Evolutionary conservation across 306 rosid species (phyloP).

Genomic region (Cicer arietinum): DNA sequence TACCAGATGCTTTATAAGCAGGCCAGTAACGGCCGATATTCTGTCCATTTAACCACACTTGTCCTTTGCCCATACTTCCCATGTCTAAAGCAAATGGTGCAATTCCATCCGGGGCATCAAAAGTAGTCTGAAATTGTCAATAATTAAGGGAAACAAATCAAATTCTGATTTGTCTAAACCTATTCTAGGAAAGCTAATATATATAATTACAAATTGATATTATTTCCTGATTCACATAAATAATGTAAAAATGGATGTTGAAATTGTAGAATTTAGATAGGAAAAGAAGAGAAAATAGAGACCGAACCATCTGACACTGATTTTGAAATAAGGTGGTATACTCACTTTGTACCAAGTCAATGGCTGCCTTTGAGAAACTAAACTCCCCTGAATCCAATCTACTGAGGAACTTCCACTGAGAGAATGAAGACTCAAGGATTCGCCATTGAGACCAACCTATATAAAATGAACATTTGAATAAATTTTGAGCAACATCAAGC

Average conservation of each 20-base stretch:
- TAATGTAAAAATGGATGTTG: constrained; percentile 24
- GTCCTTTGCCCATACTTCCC: constrained; percentile 97
- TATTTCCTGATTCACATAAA: constrained; percentile 1
- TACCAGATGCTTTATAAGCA: constrained; percentile 86
- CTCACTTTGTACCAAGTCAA: constrained; percentile 95
- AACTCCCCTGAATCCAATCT: constrained; percentile 81
- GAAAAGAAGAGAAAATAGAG: constrained; percentile 13
- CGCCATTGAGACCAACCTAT: constrained; percentile 94
- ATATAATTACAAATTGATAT: too few relatives aligned
- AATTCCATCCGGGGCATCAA: constrained; percentile 78
- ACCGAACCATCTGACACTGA: background rate
- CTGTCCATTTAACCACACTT: constrained; percentile 88
- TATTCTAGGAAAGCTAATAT: too few relatives aligned
- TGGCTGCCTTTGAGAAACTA: constrained; percentile 72
- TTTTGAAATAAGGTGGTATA: constrained; percentile 3
- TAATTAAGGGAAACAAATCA: too few relatives aligned
- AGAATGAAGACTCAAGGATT: constrained; percentile 90
- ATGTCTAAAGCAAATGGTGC: constrained; percentile 90
- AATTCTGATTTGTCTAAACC: too few relatives aligned
- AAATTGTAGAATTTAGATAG: background rate
- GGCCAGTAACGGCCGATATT: constrained; percentile 95
- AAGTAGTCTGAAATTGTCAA: constrained; percentile 64
- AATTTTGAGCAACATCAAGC: constrained; percentile 38
- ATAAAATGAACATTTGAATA: constrained; percentile 35
- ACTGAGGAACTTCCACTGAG: constrained; percentile 88